Evolutionary conservation across 2,329 filamentous ascomycete species (phyloP).

Genomic region (Fusarium sp.): DNA sequence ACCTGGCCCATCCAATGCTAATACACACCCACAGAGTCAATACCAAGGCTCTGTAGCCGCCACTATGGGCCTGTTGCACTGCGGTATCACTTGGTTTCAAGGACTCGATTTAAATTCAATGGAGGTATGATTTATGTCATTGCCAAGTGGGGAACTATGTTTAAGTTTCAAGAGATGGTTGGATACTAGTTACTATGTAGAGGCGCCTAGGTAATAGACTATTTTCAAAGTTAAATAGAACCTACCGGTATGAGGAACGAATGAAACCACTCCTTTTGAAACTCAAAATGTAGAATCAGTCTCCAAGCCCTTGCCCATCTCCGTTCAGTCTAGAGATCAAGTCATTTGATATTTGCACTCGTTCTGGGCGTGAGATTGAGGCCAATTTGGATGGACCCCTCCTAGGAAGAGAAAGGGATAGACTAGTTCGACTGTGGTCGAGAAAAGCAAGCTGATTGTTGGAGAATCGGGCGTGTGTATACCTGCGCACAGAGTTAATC

Average conservation of each 20-base stretch:
- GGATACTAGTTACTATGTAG: not conserved
- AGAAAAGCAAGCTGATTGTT: not conserved
- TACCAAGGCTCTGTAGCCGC: not conserved
- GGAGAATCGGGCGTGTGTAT: not conserved
- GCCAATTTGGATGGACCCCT: not conserved
- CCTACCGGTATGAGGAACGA: not conserved
- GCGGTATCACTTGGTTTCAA: not conserved
- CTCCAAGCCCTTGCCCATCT: not conserved
- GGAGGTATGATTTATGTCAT: not conserved
- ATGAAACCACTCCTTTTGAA: not conserved
- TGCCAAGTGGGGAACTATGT: not conserved
- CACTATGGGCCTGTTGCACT: not conserved
- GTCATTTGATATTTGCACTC: not conserved
- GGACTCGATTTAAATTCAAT: not conserved
- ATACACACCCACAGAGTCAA: not conserved
- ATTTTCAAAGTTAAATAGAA: not conserved
- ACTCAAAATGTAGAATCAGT: not conserved
- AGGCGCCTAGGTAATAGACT: not conserved
- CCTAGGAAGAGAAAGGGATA: not conserved
- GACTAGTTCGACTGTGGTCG: not conserved
- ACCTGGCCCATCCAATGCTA: not conserved
- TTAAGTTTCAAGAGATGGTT: not conserved
- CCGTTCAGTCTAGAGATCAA: not conserved
- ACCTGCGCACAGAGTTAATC: not conserved
- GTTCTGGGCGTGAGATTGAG: not conserved